Base-by-base conservation (phyloP, 2,329 filamentous ascomycete genomes). In the Biscogniauxia mediterranea region DNA sequence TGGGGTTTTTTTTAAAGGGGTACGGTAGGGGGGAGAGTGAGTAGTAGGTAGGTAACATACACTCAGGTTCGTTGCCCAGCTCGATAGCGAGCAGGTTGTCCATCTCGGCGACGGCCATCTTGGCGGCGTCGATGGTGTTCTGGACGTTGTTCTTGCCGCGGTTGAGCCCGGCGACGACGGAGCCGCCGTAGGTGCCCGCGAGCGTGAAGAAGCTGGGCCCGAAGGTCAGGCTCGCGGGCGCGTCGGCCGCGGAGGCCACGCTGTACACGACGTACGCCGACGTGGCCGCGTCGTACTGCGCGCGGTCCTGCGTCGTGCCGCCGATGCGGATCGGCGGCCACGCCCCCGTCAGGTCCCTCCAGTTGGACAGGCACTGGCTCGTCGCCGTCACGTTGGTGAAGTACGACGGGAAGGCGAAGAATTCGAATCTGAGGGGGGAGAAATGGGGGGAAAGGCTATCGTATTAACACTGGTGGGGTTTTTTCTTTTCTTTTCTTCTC, bases 261-360 rank as follows among this genome's bases (percentile, higher is more conserved):
- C 76, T 77, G 64, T 85, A 86, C 1, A 77, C 77, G 1, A 86
- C 83, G 8, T 80, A 78, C 2, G 75, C 77, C 1, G 74, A 74
- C 0, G 76, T 78, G 1, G 71, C 68, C 1, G 82, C 65, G 68
- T 85, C 79, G 63, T 81, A 85, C 2, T 73, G 78, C 1, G 83
- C 83, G 4, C 83, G 79, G 64, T 85, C 83, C 75, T 85, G 82
- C 0, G 83, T 85, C 0, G 83, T 86, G 1, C 83, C 83, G n/a
- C 84, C 84, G 58, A 86, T 84, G 56, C 83, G 76, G 53, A 85
- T 77, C 0, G 82, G 83, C 7, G 83, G 82, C 79, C 79, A 83
- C 11, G 73, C 75, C 1, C 83, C 83, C 0, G 78, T 81, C 54
- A 85, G 61, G 13, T 78, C 74, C 62, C 79, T 78, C 66, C 83